phyloP scores from a whole-genome alignment of 768 basidiomycete genomes.

The Cystobasidium onofrii region DNA sequence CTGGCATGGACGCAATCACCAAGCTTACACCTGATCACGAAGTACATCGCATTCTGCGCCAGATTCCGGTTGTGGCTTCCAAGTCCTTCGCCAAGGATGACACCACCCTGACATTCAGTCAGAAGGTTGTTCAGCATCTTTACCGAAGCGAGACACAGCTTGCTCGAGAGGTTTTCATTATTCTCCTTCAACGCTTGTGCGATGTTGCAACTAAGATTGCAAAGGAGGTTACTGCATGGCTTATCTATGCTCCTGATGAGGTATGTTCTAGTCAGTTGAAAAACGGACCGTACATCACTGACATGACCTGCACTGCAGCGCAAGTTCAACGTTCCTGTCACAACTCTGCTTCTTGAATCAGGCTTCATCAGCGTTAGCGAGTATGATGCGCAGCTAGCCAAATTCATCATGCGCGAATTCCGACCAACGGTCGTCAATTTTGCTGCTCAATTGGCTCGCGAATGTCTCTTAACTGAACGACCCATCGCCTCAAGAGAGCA shows the following conservation, averaged over 20 bases:
- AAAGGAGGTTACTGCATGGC: conserved; percentile 93
- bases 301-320: conserved; percentile 52
- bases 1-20: conserved; percentile 59
- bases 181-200: conserved; percentile 79
- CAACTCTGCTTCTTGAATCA: conserved; percentile 74
- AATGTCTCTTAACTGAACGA: conserved; percentile 72
- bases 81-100: conserved; percentile 71
- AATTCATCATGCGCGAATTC: conserved; percentile 68
- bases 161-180: conserved; percentile 86
- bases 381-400: conserved; percentile 84
- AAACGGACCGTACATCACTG: conserved; percentile 8
- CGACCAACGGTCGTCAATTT: conserved; percentile 70
- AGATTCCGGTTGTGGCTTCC: conserved; percentile 71
- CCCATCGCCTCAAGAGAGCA: conserved; percentile 67
- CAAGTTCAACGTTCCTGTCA: conserved; percentile 92
- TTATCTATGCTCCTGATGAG: conserved; percentile 92
- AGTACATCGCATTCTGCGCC: conserved; percentile 71
- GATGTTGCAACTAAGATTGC: conserved; percentile 81
- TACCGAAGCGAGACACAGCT: conserved; percentile 81
- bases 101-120: conserved; percentile 83
- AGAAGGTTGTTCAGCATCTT: conserved; percentile 89
- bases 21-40: conserved; percentile 74
- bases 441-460: conserved; percentile 70
- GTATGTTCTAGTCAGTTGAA: conserved; percentile 46
- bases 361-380: conserved; percentile 67